These are phyloP conservation scores for Helotiales sp. DNA, from an alignment of 2,329 filamentous ascomycete genomes.

Conservation along the genomic window DNA sequence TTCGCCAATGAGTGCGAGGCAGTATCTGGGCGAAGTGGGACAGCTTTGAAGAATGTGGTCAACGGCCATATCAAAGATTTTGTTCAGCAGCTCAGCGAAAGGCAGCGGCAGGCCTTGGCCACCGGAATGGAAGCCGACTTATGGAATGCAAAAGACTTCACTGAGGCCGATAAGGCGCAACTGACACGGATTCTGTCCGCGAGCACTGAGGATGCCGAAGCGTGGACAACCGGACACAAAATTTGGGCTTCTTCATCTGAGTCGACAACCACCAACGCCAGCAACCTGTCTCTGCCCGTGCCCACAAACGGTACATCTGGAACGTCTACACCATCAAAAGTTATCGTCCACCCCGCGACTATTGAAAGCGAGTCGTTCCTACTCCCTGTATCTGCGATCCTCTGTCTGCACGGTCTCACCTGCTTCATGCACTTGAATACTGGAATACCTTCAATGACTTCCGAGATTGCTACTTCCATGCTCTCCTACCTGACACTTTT, in stretches of 20 bases:
- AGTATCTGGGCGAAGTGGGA: constrained; percentile 76
- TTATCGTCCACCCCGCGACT: constrained; percentile 69
- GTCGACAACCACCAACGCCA: constrained; percentile 22
- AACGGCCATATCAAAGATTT: constrained; percentile 83
- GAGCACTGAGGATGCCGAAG: constrained; percentile 68
- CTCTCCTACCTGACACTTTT: constrained; percentile 89
- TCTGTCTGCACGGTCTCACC: constrained; percentile 79
- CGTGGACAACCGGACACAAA: constrained; percentile 57
- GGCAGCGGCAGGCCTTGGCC: constrained; percentile 72
- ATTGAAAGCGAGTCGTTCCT: constrained; percentile 86
- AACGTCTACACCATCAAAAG: constrained; percentile 44
- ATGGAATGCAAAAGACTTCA: constrained; percentile 78
- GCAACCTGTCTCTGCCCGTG: constrained; percentile 6
- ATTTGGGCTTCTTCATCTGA: constrained; percentile 51
- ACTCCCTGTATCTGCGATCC: constrained; percentile 78
- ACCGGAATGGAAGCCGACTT: constrained; percentile 78
- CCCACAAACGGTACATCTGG: constrained; percentile 41
- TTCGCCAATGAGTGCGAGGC: constrained; percentile 88
- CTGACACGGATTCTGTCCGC: constrained; percentile 66
- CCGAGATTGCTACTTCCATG: constrained; percentile 76
- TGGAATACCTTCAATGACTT: constrained; percentile 84
- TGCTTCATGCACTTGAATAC: constrained; percentile 81
- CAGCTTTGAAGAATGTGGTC: constrained; percentile 73
- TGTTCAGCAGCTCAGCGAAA: constrained; percentile 68
- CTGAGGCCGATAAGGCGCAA: constrained; percentile 57